Base-by-base conservation (phyloP, 176 grass and related monocot species). In the Pharus latifolius region DNA sequence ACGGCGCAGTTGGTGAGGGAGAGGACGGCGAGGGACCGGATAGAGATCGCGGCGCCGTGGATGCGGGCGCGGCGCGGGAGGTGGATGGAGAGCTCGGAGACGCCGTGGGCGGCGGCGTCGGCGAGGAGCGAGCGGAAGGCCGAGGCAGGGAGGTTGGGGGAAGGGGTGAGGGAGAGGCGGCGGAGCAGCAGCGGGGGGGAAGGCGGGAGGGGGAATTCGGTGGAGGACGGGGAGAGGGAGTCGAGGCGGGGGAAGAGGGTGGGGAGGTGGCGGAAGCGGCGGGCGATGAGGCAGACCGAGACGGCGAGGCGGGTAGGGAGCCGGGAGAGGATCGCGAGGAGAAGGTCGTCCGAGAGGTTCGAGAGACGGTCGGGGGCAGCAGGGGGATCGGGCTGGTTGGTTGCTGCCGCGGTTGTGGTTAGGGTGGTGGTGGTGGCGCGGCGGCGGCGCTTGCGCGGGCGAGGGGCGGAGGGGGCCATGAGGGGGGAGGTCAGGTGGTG, bases 301-400 rank as follows among this genome's bases (percentile, higher is more conserved):
- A 66, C 76, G 57, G 76, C 86, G 46, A 28, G 31, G 82, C 70
- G 64, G 61, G 75, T 79, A 11, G 74, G 24, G 51, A 88, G 67
- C 25, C 65, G 70, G 69, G 12, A 33, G 80, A 73, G 5, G 75
- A 88, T 80, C 61, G 10, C 10, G 62, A 72, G 75, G 44, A 88
- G 55, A 29, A 80, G 31, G 37, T 83, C 69, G 32, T 75, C 69
- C 10, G 32, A 49, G 52, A 88, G 63, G 71, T 7, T 18, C 56
- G 75, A 75, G 27, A 88, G 61, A 29, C 4, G 43, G 49, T 88
- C 85, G 20, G 26, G 49, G 2, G 19, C 75, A 14, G 35, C 35
- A 4, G 35, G 35, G 8, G 35, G 35, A 38, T 4, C 6, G 4
- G 35, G 35, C 15, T 28, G 10, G 0, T 27, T 5, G 63, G 43